Evolutionary conservation across 148 eudicot genomes (phyloP).

Genomic region (Cornus controversa): DNA sequence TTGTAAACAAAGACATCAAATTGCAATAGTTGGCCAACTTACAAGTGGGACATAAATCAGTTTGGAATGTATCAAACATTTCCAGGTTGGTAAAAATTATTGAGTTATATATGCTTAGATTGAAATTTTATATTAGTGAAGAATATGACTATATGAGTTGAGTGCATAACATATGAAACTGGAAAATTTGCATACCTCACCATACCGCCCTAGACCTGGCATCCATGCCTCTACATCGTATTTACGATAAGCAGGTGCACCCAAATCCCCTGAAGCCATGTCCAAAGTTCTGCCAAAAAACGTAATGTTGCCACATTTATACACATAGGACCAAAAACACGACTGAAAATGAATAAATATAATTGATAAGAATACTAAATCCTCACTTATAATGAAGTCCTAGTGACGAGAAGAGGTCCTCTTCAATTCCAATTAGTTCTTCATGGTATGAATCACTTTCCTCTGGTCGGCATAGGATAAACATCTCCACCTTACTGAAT

Average conservation of each 20-base stretch:
- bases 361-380: background rate
- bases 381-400: constrained; percentile 89
- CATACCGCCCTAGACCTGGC: constrained; percentile 92
- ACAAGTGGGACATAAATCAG: too few species aligned
- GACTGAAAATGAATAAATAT: background rate
- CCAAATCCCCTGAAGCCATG: constrained; percentile 88
- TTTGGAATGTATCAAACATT: background rate
- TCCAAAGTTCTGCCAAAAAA: constrained; percentile 80
- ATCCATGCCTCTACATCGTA: constrained; percentile 97
- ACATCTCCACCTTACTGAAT: constrained; percentile 97
- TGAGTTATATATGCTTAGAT: too few species aligned
- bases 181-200: constrained; percentile 56
- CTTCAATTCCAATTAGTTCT: constrained; percentile 83
- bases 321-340: background rate
- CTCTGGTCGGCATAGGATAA: constrained; percentile 78
- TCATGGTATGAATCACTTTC: constrained; percentile 77
- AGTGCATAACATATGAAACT: background rate
- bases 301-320: background rate
- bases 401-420: constrained; percentile 71
- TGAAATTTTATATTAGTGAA: background rate
- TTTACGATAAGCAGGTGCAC: constrained; percentile 94
- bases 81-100: background rate
- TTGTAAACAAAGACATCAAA: background rate
- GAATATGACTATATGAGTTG: too few species aligned
- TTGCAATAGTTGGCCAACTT: background rate